Percentiles rank a stretch among this genome's conserved stretches.
phyloP scores from a whole-genome alignment of 1,284 basidiomycete genomes.

The Apiotrichum sp. region DNA sequence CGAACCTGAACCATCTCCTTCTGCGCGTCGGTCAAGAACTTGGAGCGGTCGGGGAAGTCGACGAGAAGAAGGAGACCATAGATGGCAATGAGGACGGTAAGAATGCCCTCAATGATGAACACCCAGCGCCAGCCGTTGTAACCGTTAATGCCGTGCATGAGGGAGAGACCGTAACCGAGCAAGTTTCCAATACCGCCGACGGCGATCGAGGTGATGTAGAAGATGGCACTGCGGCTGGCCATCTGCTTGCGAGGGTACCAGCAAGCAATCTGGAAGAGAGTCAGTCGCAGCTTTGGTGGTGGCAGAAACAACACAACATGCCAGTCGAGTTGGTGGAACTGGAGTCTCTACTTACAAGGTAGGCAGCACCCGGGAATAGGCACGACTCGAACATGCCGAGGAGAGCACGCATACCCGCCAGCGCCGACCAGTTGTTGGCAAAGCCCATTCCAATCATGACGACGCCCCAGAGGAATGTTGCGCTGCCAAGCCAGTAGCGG shows the following conservation, averaged over 20 bases:
- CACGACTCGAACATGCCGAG: constrained; percentile 30
- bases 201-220: constrained; percentile 45
- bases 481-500: constrained; percentile 8
- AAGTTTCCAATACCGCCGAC: constrained; percentile 34
- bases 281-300: too few relatives aligned
- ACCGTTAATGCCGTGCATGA: constrained; percentile 29
- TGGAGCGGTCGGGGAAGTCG: constrained; percentile 50
- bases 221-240: constrained; percentile 30
- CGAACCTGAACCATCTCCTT: constrained; percentile 43
- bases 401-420: constrained; percentile 19
- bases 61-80: constrained; percentile 32
- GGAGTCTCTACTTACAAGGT: constrained; percentile 19
- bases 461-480: constrained; percentile 30
- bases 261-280: background rate
- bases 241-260: constrained; percentile 36
- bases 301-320: too few relatives aligned
- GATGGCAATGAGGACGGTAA: constrained; percentile 39
- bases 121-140: constrained; percentile 36
- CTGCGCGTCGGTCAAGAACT: constrained; percentile 46
- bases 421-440: constrained; percentile 19
- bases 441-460: constrained; percentile 27
- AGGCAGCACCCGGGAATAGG: constrained; percentile 37
- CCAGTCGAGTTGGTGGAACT: too few relatives aligned
- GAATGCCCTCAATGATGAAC: constrained; percentile 22
- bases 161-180: constrained; percentile 34